phyloP scores from a whole-genome alignment of 1,284 basidiomycete species.

The Ganoderma lingzhi region DNA sequence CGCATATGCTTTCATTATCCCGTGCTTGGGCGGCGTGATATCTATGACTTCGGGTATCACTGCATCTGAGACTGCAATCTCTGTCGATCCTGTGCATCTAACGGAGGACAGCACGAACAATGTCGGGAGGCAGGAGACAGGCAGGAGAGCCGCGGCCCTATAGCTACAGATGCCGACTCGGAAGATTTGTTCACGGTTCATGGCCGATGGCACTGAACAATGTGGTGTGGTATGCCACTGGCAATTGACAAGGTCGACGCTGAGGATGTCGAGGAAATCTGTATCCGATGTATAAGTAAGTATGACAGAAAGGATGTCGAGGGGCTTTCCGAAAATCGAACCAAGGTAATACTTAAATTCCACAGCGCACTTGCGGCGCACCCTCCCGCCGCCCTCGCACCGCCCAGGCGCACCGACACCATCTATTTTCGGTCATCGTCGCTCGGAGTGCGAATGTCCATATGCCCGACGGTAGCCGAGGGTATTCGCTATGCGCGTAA shows the following conservation, averaged over 20 bases:
- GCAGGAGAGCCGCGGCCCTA: too few relatives aligned
- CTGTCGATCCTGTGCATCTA: constrained; percentile 19
- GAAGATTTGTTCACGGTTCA: constrained; percentile 25
- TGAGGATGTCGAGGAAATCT: constrained; percentile 42
- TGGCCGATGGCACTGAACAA: constrained; percentile 33
- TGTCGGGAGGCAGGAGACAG: constrained; percentile 35
- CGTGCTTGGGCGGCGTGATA: constrained; percentile 40
- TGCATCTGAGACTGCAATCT: constrained; percentile 19
- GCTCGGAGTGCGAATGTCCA: too few relatives aligned
- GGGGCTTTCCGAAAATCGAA: too few relatives aligned
- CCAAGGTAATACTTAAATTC: too few relatives aligned
- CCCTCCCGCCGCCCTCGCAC: too few relatives aligned
- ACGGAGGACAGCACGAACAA: constrained; percentile 28
- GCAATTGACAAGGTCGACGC: constrained; percentile 58
- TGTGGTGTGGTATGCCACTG: constrained; percentile 76
- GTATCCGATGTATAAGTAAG: too few relatives aligned
- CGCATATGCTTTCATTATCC: constrained; percentile 33
- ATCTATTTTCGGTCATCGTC: too few relatives aligned
- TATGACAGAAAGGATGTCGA: too few relatives aligned
- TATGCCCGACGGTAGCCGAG: too few relatives aligned
- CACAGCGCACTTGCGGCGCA: too few relatives aligned
- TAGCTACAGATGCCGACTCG: constrained; percentile 23
- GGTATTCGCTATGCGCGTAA: too few relatives aligned
- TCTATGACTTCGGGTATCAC: constrained; percentile 19
- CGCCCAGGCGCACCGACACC: too few relatives aligned